A percentile compares a stretch with the other conserved stretches of the same genome.
These are phyloP conservation scores for Aspergillaceae sp. DNA, from an alignment of 2,329 filamentous ascomycete species.

Conservation along the genomic window DNA sequence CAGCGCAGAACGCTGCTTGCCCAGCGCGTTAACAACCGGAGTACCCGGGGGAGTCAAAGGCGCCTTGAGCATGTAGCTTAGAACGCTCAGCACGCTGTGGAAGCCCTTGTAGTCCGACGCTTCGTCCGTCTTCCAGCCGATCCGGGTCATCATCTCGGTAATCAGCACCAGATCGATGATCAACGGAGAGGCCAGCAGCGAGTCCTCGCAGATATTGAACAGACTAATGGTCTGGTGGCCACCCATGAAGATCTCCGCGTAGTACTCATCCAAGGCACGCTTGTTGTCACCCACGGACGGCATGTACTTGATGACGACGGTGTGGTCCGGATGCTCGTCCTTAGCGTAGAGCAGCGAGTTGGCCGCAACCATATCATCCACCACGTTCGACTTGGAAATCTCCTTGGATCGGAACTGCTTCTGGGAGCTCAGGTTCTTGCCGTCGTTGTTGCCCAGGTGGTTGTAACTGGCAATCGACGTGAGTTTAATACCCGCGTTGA, in stretches of 20 bases:
- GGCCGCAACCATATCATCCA: constrained; percentile 98
- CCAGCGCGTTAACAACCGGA: constrained; percentile 88
- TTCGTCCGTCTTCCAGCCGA: constrained; percentile 71
- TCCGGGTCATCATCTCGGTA: constrained; percentile 96
- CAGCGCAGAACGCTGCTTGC: constrained; percentile 88
- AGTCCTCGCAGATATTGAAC: constrained; percentile 99
- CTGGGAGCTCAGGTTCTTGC: constrained; percentile 95
- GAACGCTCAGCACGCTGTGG: constrained; percentile 91
- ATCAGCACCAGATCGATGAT: constrained; percentile 95
- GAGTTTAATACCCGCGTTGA: constrained; percentile 97
- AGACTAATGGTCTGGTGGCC: constrained; percentile 97
- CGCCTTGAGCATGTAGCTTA: constrained; percentile 98
- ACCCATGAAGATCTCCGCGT: constrained; percentile 97
- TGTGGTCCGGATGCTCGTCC: constrained; percentile 94
- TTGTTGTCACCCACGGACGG: constrained; percentile 98
- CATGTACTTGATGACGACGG: constrained; percentile 99
- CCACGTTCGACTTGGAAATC: constrained; percentile 98
- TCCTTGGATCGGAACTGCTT: constrained; percentile 99
- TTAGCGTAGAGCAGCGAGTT: constrained; percentile 84
- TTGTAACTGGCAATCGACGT: constrained; percentile 99
- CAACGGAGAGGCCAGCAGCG: constrained; percentile 84
- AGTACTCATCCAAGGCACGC: constrained; percentile 97
- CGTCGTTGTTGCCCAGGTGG: constrained; percentile 98
- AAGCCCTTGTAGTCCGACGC: constrained; percentile 76
- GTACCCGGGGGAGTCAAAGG: constrained; percentile 90